Evolutionary conservation across 2,329 filamentous ascomycete species (phyloP).

Genomic region (Pestalotiopsis sp.): DNA sequence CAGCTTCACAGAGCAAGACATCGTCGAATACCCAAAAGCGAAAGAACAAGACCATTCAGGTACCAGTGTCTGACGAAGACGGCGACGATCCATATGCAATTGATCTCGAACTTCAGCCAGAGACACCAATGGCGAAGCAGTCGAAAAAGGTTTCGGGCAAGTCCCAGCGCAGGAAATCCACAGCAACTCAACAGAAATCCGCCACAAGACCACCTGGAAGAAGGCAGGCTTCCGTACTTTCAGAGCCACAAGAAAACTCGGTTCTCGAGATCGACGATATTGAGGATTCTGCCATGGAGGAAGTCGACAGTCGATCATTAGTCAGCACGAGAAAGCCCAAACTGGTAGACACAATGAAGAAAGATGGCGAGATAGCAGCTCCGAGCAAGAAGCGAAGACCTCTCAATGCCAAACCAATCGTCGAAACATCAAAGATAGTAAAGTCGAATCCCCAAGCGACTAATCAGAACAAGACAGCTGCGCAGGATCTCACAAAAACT

Average conservation of each 20-base stretch:
- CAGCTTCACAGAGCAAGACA: background rate
- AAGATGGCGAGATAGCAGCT: background rate
- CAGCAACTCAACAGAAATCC: background rate
- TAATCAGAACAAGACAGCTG: too few relatives aligned
- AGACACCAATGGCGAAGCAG: background rate
- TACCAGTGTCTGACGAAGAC: background rate
- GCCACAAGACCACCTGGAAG: background rate
- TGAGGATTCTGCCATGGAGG: background rate
- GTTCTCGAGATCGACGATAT: background rate
- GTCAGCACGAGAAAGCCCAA: background rate
- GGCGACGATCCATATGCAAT: background rate
- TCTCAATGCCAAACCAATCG: background rate
- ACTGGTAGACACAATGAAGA: background rate
- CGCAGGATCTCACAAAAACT: too few relatives aligned
- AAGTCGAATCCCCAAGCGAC: too few relatives aligned
- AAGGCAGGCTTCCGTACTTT: background rate
- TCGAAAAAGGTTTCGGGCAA: background rate
- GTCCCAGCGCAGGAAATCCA: background rate
- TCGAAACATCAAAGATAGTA: too few relatives aligned
- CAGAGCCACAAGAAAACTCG: background rate
- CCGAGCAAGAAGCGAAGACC: background rate
- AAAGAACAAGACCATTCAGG: background rate
- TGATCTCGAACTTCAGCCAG: background rate
- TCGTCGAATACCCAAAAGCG: background rate
- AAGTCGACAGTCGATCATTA: background rate